Base-by-base conservation (phyloP, 352 stramenopile genomes). In the Pythium utonaiense region DNA sequence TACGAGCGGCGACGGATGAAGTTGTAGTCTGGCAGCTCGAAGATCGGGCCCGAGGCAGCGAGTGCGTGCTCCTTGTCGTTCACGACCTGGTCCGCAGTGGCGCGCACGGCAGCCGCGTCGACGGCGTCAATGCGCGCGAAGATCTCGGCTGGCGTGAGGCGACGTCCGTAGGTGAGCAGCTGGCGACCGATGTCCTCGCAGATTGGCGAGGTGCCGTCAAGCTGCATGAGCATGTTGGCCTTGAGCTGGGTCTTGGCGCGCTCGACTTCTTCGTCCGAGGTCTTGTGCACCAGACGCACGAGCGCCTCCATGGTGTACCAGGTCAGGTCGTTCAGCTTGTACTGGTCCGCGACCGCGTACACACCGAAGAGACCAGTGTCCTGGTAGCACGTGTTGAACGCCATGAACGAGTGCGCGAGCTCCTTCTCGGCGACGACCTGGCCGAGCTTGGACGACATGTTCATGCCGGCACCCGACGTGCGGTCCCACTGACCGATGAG, bases 371-470 rank as follows among this genome's bases (percentile, higher is more conserved):
- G 87, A 61, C 97, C 97, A 36, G 96, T 99, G 77, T 99, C 98
- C 81, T 99, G 98, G 89, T 99, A 99, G 83, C 95, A 99, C 60
- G 97, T 99, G 87, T 99, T 99, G 85, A 99, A 99, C 27, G 96
- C 98, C 73, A 96, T 98, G 78, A 98, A 97, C 50, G 88, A 98
- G 83, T 99, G 96, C 40, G 95, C 97, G 31, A 98, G 80, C 73
- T 99, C 95, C 71, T 98, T 89, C 68, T 97, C 81, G 13, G 97
- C 96, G 8, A 99, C 83, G 63, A 97, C 92, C 77, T 98, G 91
- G 59, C 96, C 97, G n/a, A 99, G 78, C 68, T 97, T 95, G 33
- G 89, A 98, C 56, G 93, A 94, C 70, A 97, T 95, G 78, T 98
- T 98, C 71, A 96, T 89, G 60, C 95, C 96, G 40, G 92, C 82